Evolutionary conservation across 352 stramenopile species (phyloP).

Genomic region (Discostella stelligera): DNA sequence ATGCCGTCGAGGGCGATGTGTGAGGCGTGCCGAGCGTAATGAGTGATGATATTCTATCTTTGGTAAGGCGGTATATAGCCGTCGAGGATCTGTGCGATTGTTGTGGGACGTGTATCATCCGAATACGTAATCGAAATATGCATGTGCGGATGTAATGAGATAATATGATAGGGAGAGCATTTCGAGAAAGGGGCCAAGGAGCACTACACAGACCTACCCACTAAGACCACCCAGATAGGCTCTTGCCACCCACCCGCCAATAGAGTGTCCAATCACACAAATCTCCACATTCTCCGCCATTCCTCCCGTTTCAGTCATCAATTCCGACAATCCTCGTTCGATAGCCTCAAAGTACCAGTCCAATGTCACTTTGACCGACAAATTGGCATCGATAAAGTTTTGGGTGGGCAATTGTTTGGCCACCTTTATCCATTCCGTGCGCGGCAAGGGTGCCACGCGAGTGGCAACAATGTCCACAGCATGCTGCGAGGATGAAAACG

Average conservation of each 20-base stretch:
- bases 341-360: slow-evolving; percentile 81
- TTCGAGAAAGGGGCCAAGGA: neutral
- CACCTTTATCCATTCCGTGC: slow-evolving; percentile 80
- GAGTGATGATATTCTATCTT: slow-evolving; percentile 56
- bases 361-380: slow-evolving; percentile 59
- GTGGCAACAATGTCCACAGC: slow-evolving; percentile 45
- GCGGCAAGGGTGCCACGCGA: slow-evolving; percentile 55
- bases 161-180: neutral
- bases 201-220: slow-evolving; percentile 33
- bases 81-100: slow-evolving; percentile 45
- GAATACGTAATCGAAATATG: too few species aligned
- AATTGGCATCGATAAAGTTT: slow-evolving; percentile 63
- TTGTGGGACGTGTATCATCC: too few species aligned
- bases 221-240: slow-evolving; percentile 70
- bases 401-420: slow-evolving; percentile 59
- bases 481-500: neutral
- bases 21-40: slow-evolving; percentile 76
- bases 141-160: too few species aligned
- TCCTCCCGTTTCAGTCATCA: slow-evolving; percentile 45
- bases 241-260: slow-evolving; percentile 76
- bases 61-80: slow-evolving; percentile 43
- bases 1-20: slow-evolving; percentile 52
- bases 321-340: slow-evolving; percentile 57
- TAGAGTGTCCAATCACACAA: slow-evolving; percentile 73
- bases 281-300: slow-evolving; percentile 55